phyloP scores from a whole-genome alignment of 108 stramenopile species.

The Heterococcus sp. region DNA sequence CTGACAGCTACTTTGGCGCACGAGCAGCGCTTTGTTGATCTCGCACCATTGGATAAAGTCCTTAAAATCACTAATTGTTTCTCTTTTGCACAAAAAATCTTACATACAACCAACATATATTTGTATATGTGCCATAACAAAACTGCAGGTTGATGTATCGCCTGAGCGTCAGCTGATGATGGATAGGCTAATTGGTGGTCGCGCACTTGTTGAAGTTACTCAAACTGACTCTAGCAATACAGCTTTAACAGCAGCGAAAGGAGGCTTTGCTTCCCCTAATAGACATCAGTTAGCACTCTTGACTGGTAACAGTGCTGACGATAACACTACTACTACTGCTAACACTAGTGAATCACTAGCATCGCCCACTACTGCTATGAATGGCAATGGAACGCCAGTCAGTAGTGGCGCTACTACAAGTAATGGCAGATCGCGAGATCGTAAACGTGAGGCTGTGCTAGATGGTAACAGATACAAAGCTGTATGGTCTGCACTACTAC shows the following conservation, averaged over 20 bases:
- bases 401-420: not conserved
- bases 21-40: too few species aligned
- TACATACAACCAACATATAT: not conserved
- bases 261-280: too few species aligned
- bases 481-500: conserved; percentile 79
- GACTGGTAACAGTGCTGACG: too few species aligned
- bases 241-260: too few species aligned
- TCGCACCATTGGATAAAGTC: too few species aligned
- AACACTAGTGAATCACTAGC: not conserved
- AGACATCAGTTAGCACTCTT: too few species aligned
- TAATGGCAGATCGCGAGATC: conserved; percentile 71
- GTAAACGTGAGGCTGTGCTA: conserved; percentile 70
- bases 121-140: not conserved
- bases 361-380: conserved; percentile 32
- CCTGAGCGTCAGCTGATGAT: conserved; percentile 45
- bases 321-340: not conserved
- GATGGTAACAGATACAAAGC: conserved; percentile 63
- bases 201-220: too few species aligned
- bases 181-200: conserved; percentile 40
- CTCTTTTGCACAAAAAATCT: not conserved
- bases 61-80: not conserved
- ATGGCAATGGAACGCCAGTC: conserved; percentile 26
- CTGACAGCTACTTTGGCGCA: too few species aligned
- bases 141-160: conserved; percentile 70
- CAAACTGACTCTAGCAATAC: too few species aligned